Conservation (phyloP, 2,329 filamentous ascomycete genomes). For the Diaporthe eres region DNA sequence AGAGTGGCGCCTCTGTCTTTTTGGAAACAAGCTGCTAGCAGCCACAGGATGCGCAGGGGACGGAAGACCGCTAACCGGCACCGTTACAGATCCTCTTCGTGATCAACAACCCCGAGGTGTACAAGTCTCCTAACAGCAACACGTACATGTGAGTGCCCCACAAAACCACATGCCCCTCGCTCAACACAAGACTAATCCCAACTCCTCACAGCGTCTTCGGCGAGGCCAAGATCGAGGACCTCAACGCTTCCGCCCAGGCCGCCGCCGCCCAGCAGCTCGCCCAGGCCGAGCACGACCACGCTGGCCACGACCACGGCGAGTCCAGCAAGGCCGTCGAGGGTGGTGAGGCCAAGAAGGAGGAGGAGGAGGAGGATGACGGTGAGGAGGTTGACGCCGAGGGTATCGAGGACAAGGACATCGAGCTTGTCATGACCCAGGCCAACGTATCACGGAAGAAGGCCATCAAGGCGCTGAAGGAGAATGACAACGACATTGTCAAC, state of each 20-base stretch:
- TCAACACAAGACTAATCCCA: slow-evolving; percentile 40
- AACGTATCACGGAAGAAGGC: slow-evolving; percentile 98
- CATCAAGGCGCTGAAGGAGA: slow-evolving; percentile 98
- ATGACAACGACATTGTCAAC: slow-evolving; percentile 99
- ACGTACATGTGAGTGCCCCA: slow-evolving; percentile 90
- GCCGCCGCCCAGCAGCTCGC: slow-evolving; percentile 96
- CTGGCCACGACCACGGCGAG: slow-evolving; percentile 81
- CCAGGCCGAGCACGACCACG: slow-evolving; percentile 75
- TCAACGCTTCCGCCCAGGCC: slow-evolving; percentile 98
- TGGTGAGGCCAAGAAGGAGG: slow-evolving; percentile 80
- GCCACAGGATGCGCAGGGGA: background rate
- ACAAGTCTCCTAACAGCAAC: slow-evolving; percentile 99
- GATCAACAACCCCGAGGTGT: slow-evolving; percentile 99
- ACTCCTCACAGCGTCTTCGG: slow-evolving; percentile 85
- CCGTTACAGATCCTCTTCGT: slow-evolving; percentile 93
- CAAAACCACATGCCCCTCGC: background rate
- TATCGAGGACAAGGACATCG: slow-evolving; percentile 99
- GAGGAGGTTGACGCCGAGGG: slow-evolving; percentile 96
- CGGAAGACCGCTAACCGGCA: slow-evolving; percentile 23
- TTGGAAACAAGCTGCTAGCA: background rate
- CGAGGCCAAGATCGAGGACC: slow-evolving; percentile 99
- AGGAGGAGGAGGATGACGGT: slow-evolving; percentile 89
- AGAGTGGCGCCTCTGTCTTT: too few species aligned
- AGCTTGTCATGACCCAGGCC: slow-evolving; percentile 98
- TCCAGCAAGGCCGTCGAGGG: slow-evolving; percentile 72